phyloP scores from a whole-genome alignment of 352 stramenopile genomes.

The Thraustochytrium sp. region DNA sequence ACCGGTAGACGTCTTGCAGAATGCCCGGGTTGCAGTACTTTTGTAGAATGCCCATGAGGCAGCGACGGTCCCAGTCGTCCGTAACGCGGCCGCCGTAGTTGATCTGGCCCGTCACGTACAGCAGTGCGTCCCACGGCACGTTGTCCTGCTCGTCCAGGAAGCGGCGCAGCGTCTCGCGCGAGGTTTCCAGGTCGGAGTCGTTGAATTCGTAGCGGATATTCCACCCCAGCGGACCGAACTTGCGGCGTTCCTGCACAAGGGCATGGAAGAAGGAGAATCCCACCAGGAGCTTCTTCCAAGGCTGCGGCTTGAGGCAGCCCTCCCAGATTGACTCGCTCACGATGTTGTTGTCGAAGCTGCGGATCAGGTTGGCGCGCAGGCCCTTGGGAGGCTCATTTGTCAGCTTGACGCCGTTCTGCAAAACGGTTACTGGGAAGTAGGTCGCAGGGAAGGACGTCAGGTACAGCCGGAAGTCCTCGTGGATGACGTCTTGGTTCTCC shows the following conservation, averaged over 20 bases:
- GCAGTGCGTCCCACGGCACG: slow-evolving; percentile 84
- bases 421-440: slow-evolving; percentile 83
- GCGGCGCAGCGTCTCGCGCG: slow-evolving; percentile 72
- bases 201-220: slow-evolving; percentile 95
- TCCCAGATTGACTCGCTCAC: slow-evolving; percentile 58
- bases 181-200: slow-evolving; percentile 87
- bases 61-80: slow-evolving; percentile 87
- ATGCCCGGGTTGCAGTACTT: slow-evolving; percentile 80
- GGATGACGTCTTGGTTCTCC: slow-evolving; percentile 45
- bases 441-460: slow-evolving; percentile 80
- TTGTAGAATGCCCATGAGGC: slow-evolving; percentile 81
- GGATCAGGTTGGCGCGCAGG: slow-evolving; percentile 74
- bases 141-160: slow-evolving; percentile 81
- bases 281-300: slow-evolving; percentile 78
- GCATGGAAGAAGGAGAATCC: slow-evolving; percentile 87
- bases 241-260: slow-evolving; percentile 83
- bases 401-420: slow-evolving; percentile 86
- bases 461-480: slow-evolving; percentile 75
- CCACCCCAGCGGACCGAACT: slow-evolving; percentile 87
- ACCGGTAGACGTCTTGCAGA: slow-evolving; percentile 69
- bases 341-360: slow-evolving; percentile 80
- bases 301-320: slow-evolving; percentile 55
- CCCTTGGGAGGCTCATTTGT: slow-evolving; percentile 85
- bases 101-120: slow-evolving; percentile 87
- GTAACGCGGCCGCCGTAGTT: slow-evolving; percentile 92